Evolutionary conservation across 306 rosid genomes (phyloP), one percentile per base, ranked within the genome.

Genomic region (Sicyos baderoa): DNA sequence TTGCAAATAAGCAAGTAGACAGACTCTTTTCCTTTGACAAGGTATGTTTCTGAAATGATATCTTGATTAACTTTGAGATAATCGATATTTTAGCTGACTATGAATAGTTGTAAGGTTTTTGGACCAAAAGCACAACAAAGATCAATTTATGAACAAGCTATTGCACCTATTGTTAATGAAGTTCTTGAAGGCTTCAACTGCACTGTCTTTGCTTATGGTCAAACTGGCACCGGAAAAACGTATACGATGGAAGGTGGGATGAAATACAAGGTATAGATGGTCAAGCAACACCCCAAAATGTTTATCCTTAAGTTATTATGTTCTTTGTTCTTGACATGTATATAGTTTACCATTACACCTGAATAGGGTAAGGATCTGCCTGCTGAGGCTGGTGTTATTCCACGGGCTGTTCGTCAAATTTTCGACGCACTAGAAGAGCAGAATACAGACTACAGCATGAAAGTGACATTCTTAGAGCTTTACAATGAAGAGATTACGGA

Each of bases 241-340:
- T 93, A 93, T 74, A 93, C 99, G 13, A 93, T 93, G 99, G 99
- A 93, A 78, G 99, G 99, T 44, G 99, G 99, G 54, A 85, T 85
- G 91, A 83, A 86, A 81, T 84, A 83, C 7, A 93, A 93, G 94
- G 99, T 93, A 85, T 35, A 22, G 53, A 71, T 72, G 19, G 72
- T 65, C 2, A 18, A 40, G 37, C 68, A 52, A 44, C 47, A 54
- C 57, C 37, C 16, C 27, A 23, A 21, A 17, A 4, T 53, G n/a
- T 32, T 42, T 67, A 15, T 71, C 37, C 48, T 62, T 49, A 0
- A 22, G 15, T 18, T 18, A 42, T 18, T 63, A 4, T 35, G 7
- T 55, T 71, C 23, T 55, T 23, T 63, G 64, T 75, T 19, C 25
- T 3, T 27, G 59, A 23, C 53, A 54, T 48, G 32, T 70, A 49